Evolutionary conservation across 192 early-diverging fungal species (phyloP).

Genomic region (Coemansia sp.): DNA sequence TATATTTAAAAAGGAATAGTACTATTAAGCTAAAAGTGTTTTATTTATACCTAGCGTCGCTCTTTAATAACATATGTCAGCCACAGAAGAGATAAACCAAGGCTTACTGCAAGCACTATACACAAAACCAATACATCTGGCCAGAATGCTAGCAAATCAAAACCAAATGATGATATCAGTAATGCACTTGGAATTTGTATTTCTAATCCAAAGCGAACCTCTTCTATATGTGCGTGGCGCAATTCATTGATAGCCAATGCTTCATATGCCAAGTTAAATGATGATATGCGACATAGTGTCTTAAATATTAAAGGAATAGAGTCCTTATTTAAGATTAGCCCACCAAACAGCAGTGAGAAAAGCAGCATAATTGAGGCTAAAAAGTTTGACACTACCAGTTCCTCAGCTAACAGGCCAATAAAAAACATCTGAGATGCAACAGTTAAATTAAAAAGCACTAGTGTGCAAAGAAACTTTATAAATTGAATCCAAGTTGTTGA

Average conservation of each 20-base stretch:
- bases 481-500: conserved; percentile 61
- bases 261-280: conserved; percentile 90
- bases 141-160: conserved; percentile 82
- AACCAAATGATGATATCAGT: conserved; percentile 84
- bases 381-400: conserved; percentile 73
- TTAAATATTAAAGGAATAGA: conserved; percentile 70
- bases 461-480: conserved; percentile 71
- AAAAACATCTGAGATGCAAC: conserved; percentile 74
- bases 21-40: no score
- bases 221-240: conserved; percentile 70
- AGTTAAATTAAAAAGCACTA: conserved; percentile 79
- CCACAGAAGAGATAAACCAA: conserved; percentile 74
- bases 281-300: conserved; percentile 60
- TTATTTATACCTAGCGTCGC: conserved; percentile 55
- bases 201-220: conserved; percentile 76
- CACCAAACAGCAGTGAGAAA: conserved; percentile 89
- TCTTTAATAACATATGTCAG: conserved; percentile 82
- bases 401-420: conserved; percentile 71
- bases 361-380: conserved; percentile 78
- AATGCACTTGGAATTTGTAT: conserved; percentile 85
- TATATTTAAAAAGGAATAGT: no score
- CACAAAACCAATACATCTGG: conserved; percentile 66
- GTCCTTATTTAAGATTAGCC: conserved; percentile 85
- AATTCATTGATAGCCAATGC: conserved; percentile 90
- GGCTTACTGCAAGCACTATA: conserved; percentile 60